These are phyloP conservation scores for Coemansia reversa DNA, from an alignment of 192 early-diverging fungal genomes.

Conservation along the genomic window DNA sequence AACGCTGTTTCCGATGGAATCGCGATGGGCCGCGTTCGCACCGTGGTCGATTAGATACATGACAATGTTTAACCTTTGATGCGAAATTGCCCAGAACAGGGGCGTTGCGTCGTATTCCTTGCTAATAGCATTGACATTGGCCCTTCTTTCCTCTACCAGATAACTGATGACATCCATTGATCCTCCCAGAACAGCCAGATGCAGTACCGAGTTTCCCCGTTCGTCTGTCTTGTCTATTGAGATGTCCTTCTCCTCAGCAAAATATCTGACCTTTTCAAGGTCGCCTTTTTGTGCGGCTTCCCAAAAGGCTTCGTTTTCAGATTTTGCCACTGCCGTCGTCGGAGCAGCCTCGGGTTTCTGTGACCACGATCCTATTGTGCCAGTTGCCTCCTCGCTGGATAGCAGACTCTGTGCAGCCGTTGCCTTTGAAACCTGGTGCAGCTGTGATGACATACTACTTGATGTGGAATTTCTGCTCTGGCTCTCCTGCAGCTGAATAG, in stretches of 20 bases:
- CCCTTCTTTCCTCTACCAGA: slow-evolving; percentile 71
- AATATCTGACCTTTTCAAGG: slow-evolving; percentile 54
- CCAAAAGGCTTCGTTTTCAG: slow-evolving; percentile 22
- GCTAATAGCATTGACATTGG: slow-evolving; percentile 71
- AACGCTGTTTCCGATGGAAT: slow-evolving; percentile 86
- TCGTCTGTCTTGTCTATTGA: slow-evolving; percentile 60
- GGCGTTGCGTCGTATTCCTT: slow-evolving; percentile 82
- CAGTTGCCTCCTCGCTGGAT: slow-evolving; percentile 21
- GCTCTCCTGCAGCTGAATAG: not conserved
- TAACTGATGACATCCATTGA: slow-evolving; percentile 69
- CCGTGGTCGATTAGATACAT: slow-evolving; percentile 72
- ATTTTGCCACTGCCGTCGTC: not conserved
- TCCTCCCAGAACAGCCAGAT: slow-evolving; percentile 83
- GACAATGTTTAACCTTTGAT: slow-evolving; percentile 72
- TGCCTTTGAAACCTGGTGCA: slow-evolving; percentile 21
- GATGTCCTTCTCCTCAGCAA: slow-evolving; percentile 60
- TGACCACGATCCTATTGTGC: slow-evolving; percentile 12
- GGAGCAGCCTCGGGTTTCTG: slow-evolving; percentile 3
- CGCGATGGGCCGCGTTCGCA: slow-evolving; percentile 70
- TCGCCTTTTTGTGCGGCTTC: slow-evolving; percentile 71
- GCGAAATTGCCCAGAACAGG: slow-evolving; percentile 88
- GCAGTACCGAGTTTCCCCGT: slow-evolving; percentile 74
- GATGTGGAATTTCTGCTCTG: not conserved
- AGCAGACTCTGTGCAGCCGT: slow-evolving; percentile 26
- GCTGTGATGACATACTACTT: not conserved